A percentile compares a stretch with the other conserved stretches of the same genome.
Evolutionary conservation across 352 stramenopile species (phyloP).

Genomic region (Phytophthora megakarya): DNA sequence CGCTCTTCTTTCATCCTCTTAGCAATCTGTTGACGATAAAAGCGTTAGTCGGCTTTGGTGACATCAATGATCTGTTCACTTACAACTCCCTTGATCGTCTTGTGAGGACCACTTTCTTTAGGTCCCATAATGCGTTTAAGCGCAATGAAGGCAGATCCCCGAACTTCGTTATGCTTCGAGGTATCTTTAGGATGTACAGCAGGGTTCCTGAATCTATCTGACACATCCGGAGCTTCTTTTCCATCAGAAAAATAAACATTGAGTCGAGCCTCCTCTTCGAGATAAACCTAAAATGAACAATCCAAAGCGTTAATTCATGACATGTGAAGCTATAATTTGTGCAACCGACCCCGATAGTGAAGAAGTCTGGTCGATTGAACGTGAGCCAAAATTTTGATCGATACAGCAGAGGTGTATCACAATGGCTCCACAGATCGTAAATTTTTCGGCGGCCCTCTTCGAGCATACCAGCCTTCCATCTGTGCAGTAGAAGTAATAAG

Average conservation of each 20-base stretch:
- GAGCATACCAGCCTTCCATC: conserved; percentile 71
- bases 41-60: too few relatives aligned
- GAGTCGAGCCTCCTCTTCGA: conserved; percentile 62
- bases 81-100: conserved; percentile 28
- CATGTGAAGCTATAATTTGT: neutral
- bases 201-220: conserved; percentile 3
- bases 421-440: conserved; percentile 74
- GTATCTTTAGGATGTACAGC: conserved; percentile 3
- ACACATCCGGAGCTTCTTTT: conserved; percentile 2
- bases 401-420: conserved; percentile 68
- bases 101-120: conserved; percentile 10
- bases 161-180: conserved; percentile 13
- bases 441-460: conserved; percentile 56
- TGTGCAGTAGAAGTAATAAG: conserved; percentile 17
- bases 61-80: conserved; percentile 9
- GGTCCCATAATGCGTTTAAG: conserved; percentile 27
- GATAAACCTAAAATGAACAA: conserved; percentile 48
- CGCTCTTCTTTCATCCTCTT: conserved; percentile 64
- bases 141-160: conserved; percentile 10
- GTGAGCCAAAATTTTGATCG: conserved; percentile 86
- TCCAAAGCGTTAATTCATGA: neutral
- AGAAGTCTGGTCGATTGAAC: conserved; percentile 75
- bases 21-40: conserved; percentile 40
- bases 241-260: conserved; percentile 13
- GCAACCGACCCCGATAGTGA: conserved; percentile 74